Conservation (phyloP, 2,329 filamentous ascomycete species). For the Alternaria infectoria region DNA sequence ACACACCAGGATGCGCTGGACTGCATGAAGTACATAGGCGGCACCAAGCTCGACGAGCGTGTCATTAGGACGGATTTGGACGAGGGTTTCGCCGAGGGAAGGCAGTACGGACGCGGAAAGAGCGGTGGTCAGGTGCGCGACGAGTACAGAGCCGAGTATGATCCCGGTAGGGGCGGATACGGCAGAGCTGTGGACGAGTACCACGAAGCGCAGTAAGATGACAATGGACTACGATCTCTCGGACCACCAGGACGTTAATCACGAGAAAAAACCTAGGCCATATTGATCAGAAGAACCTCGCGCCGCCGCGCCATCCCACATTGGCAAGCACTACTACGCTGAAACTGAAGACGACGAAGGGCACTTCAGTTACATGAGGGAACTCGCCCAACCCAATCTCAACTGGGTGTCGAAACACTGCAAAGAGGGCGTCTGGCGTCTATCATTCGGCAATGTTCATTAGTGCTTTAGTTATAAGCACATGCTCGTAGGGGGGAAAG, state of each 20-base stretch:
- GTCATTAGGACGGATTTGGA: slow-evolving; percentile 95
- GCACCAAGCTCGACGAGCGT: slow-evolving; percentile 96
- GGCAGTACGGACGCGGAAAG: slow-evolving; percentile 94
- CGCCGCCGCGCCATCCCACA: not conserved
- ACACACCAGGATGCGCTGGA: slow-evolving; percentile 96
- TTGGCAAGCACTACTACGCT: not conserved
- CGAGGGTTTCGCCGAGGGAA: slow-evolving; percentile 92
- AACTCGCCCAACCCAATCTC: not conserved
- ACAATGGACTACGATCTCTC: not conserved
- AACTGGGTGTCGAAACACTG: not conserved
- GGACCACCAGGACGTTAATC: not conserved
- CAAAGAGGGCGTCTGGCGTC: slow-evolving; percentile 29
- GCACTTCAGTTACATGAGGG: not conserved
- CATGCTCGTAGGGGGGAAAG: not conserved
- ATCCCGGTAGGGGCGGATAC: slow-evolving; percentile 89
- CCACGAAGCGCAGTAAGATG: slow-evolving; percentile 29
- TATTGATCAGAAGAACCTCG: not conserved
- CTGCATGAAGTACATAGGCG: slow-evolving; percentile 98
- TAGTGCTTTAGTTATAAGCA: slow-evolving; percentile 1
- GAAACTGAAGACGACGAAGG: not conserved
- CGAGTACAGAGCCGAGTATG: slow-evolving; percentile 96
- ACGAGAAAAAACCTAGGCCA: not conserved
- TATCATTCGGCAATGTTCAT: not conserved
- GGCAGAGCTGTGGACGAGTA: slow-evolving; percentile 67
- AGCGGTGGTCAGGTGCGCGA: slow-evolving; percentile 96